phyloP scores from a whole-genome alignment of 345 rosid genomes.

The Eucalyptus fibrosa region DNA sequence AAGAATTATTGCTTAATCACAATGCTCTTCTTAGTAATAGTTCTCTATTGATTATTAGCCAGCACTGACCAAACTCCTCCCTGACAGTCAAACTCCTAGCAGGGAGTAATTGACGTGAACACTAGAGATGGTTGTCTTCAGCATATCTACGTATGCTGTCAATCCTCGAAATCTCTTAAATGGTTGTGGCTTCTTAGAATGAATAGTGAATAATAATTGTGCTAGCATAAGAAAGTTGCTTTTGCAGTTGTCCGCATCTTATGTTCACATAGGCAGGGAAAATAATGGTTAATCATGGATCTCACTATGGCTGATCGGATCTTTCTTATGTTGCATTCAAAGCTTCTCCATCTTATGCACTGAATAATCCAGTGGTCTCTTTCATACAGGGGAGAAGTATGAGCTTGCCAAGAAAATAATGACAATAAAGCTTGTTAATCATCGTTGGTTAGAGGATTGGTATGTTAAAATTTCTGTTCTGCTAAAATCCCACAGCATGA shows the following conservation, averaged over 20 bases:
- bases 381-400: slow-evolving; percentile 76
- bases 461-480: slow-evolving; percentile 7
- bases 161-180: not conserved
- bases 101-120: not conserved
- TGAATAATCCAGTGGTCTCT: not conserved
- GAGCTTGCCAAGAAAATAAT: slow-evolving; percentile 73
- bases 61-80: not conserved
- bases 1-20: not conserved
- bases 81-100: not conserved
- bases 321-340: not conserved
- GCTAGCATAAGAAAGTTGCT: not conserved
- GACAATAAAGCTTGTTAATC: slow-evolving; percentile 78
- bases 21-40: not conserved
- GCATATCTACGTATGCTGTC: not conserved
- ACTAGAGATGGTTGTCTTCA: not conserved
- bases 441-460: slow-evolving; percentile 94
- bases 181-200: not conserved
- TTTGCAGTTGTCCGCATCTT: not conserved
- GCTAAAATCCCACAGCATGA: not conserved
- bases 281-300: not conserved
- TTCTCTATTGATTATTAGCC: not conserved
- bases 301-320: not conserved
- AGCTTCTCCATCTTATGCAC: not conserved
- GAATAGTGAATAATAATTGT: not conserved
- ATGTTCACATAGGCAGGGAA: not conserved